Conservation (phyloP, 805 yeast species). For the Cyberlindnera misumaiensis region DNA sequence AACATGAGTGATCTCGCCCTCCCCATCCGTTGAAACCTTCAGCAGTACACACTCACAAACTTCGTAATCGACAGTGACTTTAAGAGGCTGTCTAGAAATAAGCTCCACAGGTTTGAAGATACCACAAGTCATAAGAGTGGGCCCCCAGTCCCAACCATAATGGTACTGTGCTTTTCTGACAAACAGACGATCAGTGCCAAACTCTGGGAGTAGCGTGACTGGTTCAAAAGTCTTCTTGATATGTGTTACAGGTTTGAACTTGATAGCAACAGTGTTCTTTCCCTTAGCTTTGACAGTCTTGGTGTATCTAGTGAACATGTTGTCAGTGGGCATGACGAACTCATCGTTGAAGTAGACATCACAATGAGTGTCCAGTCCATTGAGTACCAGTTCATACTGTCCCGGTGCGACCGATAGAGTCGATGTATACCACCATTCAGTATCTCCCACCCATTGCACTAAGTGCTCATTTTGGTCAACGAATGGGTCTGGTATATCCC, state of each 20-base stretch:
- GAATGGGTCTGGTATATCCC: slow-evolving; percentile 40
- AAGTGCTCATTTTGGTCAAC: slow-evolving; percentile 34
- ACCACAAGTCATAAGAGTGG: slow-evolving; percentile 14
- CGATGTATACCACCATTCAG: slow-evolving; percentile 41
- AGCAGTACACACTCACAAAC: too few species aligned
- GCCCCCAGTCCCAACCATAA: slow-evolving; percentile 58
- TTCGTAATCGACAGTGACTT: too few species aligned
- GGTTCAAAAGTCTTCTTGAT: slow-evolving; percentile 25
- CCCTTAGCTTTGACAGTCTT: slow-evolving; percentile 23
- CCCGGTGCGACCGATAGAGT: slow-evolving; percentile 21
- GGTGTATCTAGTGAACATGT: slow-evolving; percentile 35
- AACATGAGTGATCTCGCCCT: slow-evolving; percentile 2
- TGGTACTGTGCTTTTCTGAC: slow-evolving; percentile 48
- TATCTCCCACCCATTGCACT: slow-evolving; percentile 45
- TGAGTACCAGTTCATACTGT: slow-evolving; percentile 21
- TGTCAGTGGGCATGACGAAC: slow-evolving; percentile 30
- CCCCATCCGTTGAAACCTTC: neutral
- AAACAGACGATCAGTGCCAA: slow-evolving; percentile 29
- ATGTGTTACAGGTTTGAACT: slow-evolving; percentile 32
- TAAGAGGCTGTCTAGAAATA: too few species aligned
- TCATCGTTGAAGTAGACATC: slow-evolving; percentile 30
- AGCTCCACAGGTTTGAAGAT: slow-evolving; percentile 12
- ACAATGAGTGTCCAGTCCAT: slow-evolving; percentile 15
- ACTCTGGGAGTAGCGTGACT: slow-evolving; percentile 29
- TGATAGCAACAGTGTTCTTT: slow-evolving; percentile 28